Base-by-base conservation (phyloP, 129 eudicot genomes). In the Ambrosia trifida region DNA sequence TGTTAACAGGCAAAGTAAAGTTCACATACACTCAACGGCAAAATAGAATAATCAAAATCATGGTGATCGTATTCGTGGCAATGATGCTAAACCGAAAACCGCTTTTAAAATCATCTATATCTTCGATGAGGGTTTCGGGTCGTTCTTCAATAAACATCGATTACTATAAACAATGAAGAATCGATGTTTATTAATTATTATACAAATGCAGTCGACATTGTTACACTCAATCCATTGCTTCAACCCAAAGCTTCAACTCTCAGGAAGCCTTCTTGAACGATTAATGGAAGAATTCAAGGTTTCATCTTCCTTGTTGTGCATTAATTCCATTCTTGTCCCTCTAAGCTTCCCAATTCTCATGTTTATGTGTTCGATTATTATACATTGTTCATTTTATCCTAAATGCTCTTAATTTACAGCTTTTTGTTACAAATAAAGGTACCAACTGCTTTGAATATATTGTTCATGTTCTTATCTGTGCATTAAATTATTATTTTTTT, bases 301-400 rank as follows among this genome's bases (percentile, higher is more conserved):
- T n/a, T 11, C 52, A 72, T 49, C 20, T 63, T 71, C 62, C 83
- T 79, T 79, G 68, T 66, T 54, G 70, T 71, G 64, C 46, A 75
- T 30, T 66, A 11, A 83, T 79, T 60, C 81, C 73, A 75, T 83
- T 52, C 66, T 51, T 61, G 14, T 10, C 13, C 43, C 72, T 46
- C 70, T 76, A 83, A 83, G 76, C 73, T 76, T 83, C 54, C 72
- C 31, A 4, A 4, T 35, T 32, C 10, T 64, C 79, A n/a, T 49
- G 19, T 11, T 7, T 28, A 46, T 13, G 30, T 17, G 9, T 62
- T 36, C 45, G n/a, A 62, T 62, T 17, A 62, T 33, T 45, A 61
- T 61, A 61, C 45, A 7, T 62, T 33, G 13, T 35, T 28, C 67
- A 35, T 62, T 35, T 2, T 7, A 32, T 32, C 14, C 10, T 14